Percentiles rank a stretch among this genome's conserved stretches.
phyloP scores from a whole-genome alignment of 2,329 filamentous ascomycete species.

The Clarireedia homoeocarpa region DNA sequence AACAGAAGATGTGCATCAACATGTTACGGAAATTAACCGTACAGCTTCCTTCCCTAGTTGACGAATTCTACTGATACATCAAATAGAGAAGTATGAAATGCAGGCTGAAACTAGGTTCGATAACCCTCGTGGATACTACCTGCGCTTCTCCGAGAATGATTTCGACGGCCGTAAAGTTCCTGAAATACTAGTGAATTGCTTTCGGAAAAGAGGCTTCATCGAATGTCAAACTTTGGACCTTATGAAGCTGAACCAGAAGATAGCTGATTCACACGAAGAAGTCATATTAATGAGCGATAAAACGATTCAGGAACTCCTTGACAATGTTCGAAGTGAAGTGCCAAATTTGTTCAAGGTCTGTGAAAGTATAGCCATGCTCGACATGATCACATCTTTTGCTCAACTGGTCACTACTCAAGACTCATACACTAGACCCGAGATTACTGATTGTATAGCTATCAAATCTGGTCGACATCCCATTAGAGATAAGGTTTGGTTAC shows the following conservation, averaged over 20 bases:
- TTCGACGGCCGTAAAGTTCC: slow-evolving; percentile 55
- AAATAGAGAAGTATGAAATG: slow-evolving; percentile 40
- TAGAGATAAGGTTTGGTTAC: slow-evolving; percentile 44
- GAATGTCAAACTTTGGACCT: slow-evolving; percentile 85
- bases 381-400: slow-evolving; percentile 75
- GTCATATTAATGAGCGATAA: slow-evolving; percentile 76
- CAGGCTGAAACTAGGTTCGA: slow-evolving; percentile 67
- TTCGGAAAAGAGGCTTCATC: slow-evolving; percentile 63
- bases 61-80: neutral
- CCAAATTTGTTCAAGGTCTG: slow-evolving; percentile 74
- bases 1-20: slow-evolving; percentile 66
- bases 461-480: slow-evolving; percentile 63
- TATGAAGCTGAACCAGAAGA: slow-evolving; percentile 70
- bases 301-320: slow-evolving; percentile 63
- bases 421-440: slow-evolving; percentile 56
- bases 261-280: slow-evolving; percentile 75
- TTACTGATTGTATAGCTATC: slow-evolving; percentile 56
- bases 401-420: slow-evolving; percentile 57
- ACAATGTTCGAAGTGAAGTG: slow-evolving; percentile 62
- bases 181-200: slow-evolving; percentile 67
- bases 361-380: slow-evolving; percentile 77
- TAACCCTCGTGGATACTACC: slow-evolving; percentile 68
- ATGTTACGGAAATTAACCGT: slow-evolving; percentile 63
- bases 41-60: slow-evolving; percentile 16
- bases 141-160: slow-evolving; percentile 56